A percentile compares a stretch with the other conserved stretches of the same genome.
phyloP scores from a whole-genome alignment of 345 rosid genomes.

The Syzygium grande region DNA sequence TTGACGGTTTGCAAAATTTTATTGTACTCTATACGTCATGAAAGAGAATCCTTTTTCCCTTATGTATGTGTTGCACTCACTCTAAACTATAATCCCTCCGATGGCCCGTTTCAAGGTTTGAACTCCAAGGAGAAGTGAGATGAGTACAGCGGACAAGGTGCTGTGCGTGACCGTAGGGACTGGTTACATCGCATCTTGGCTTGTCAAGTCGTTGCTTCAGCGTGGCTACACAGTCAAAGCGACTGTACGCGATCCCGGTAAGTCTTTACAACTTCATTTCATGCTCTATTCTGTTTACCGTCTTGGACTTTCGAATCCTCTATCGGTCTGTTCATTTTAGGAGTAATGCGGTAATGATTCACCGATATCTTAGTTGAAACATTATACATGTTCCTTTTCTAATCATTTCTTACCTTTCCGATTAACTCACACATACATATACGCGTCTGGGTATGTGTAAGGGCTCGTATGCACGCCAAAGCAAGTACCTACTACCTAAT shows the following conservation, averaged over 20 bases:
- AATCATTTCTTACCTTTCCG: too few relatives aligned
- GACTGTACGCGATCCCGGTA: constrained; percentile 27
- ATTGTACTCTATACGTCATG: too few relatives aligned
- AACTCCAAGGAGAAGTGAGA: neutral
- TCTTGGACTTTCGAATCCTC: too few relatives aligned
- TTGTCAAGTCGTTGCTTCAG: constrained; percentile 26
- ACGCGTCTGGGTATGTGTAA: too few relatives aligned
- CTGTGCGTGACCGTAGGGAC: constrained; percentile 37
- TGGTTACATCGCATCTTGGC: constrained; percentile 43
- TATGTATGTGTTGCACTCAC: neutral
- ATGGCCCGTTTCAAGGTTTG: neutral
- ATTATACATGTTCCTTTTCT: too few relatives aligned
- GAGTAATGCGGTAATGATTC: too few relatives aligned
- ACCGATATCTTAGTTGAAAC: too few relatives aligned
- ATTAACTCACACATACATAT: too few relatives aligned
- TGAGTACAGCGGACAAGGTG: neutral
- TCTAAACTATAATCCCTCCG: neutral
- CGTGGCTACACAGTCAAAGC: constrained; percentile 40
- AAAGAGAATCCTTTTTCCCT: neutral
- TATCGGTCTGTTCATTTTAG: neutral
- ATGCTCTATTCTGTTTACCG: neutral
- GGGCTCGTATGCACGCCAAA: too few relatives aligned
- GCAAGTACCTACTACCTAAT: too few relatives aligned
- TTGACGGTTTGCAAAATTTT: too few relatives aligned
- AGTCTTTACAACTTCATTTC: neutral